Conservation (phyloP, 768 basidiomycete species). For the Astraeus odoratus region DNA sequence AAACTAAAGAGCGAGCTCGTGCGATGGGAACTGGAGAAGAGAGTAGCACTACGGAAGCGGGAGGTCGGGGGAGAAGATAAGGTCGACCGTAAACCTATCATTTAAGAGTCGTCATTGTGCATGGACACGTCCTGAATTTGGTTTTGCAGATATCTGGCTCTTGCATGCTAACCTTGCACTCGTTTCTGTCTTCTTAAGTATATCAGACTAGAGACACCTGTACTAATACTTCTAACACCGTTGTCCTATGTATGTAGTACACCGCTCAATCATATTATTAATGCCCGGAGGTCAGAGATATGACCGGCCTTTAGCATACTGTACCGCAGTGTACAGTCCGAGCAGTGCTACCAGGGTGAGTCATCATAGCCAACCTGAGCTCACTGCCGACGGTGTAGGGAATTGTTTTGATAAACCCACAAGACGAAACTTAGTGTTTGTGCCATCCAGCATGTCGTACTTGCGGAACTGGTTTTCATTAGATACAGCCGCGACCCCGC, state of each 20-base stretch:
- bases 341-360: too few species aligned
- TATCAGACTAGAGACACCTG: too few species aligned
- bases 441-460: slow-evolving; percentile 48
- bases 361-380: too few species aligned
- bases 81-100: slow-evolving; percentile 1
- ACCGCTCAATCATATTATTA: not conserved
- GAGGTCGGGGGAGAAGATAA: slow-evolving; percentile 18
- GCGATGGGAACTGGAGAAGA: slow-evolving; percentile 36
- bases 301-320: too few species aligned
- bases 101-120: not conserved
- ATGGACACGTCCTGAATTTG: too few species aligned
- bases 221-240: too few species aligned
- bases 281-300: not conserved
- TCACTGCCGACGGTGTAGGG: too few species aligned
- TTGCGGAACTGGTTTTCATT: slow-evolving; percentile 52
- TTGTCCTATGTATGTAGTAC: not conserved
- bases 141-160: not conserved
- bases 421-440: too few species aligned
- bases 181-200: not conserved
- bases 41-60: slow-evolving; percentile 19
- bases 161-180: not conserved
- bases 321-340: too few species aligned
- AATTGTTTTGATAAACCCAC: too few species aligned
- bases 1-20: slow-evolving; percentile 38
- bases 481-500: slow-evolving; percentile 13